Evolutionary conservation across 208 protist species (phyloP).

Genomic region (Acanthamoeba sp.): DNA sequence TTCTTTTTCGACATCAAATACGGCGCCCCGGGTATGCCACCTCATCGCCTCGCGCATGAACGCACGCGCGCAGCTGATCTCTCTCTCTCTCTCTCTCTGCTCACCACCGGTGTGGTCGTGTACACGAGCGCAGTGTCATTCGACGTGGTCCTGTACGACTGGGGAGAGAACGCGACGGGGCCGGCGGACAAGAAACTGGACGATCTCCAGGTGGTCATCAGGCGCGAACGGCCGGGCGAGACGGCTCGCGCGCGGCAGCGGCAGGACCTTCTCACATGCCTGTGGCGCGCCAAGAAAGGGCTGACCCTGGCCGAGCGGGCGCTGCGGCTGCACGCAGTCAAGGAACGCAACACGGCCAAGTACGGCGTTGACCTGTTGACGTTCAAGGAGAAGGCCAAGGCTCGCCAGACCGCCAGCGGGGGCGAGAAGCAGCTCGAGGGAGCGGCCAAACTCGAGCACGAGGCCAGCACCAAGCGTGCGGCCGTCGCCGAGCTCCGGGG

Average conservation of each 20-base stretch:
- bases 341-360: not conserved
- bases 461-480: not conserved
- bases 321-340: not conserved
- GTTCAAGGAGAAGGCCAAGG: not conserved
- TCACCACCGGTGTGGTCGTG: too few relatives aligned
- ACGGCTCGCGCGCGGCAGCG: not conserved
- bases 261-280: not conserved
- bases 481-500: not conserved
- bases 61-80: too few relatives aligned
- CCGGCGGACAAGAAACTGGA: not conserved
- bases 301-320: not conserved
- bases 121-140: not conserved
- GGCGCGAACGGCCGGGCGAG: not conserved
- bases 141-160: not conserved
- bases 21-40: too few relatives aligned
- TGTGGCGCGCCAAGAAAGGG: not conserved
- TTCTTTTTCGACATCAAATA: not conserved
- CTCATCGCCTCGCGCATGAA: too few relatives aligned
- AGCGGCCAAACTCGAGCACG: not conserved
- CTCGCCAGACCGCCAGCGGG: not conserved
- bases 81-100: too few relatives aligned
- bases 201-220: not conserved
- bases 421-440: not conserved
- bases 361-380: not conserved
- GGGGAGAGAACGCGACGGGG: not conserved